Conservation (phyloP, 116 monocot species). For the Cymodocea nodosa region DNA sequence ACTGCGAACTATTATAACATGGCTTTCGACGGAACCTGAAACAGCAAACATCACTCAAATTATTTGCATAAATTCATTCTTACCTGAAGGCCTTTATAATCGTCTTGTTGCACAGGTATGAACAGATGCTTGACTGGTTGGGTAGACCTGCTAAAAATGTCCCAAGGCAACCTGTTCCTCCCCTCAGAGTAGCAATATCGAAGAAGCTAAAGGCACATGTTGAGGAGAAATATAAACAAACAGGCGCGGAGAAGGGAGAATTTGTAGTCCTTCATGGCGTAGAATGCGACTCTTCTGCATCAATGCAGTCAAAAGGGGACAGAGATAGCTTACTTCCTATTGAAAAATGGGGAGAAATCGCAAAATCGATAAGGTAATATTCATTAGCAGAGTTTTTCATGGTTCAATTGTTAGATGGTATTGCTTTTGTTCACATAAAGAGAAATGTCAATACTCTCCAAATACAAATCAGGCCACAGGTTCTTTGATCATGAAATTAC, state of each 20-base stretch:
- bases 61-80: neutral
- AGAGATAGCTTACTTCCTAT: constrained; percentile 69
- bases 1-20: too few relatives aligned
- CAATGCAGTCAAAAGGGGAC: constrained; percentile 79
- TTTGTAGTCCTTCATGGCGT: constrained; percentile 81
- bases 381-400: too few relatives aligned
- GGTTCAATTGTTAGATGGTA: too few relatives aligned
- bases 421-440: too few relatives aligned
- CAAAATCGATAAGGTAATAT: constrained; percentile 49
- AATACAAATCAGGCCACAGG: too few relatives aligned
- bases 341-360: constrained; percentile 62
- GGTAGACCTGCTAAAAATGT: constrained; percentile 50
- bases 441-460: too few relatives aligned
- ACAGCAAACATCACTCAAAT: neutral
- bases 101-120: constrained; percentile 38
- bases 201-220: constrained; percentile 55
- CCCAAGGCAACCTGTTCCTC: constrained; percentile 41
- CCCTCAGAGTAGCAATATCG: constrained; percentile 64
- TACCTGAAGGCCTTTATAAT: neutral
- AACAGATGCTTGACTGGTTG: constrained; percentile 64
- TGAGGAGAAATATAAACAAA: constrained; percentile 44
- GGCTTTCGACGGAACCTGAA: too few relatives aligned
- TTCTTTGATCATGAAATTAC: too few relatives aligned
- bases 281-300: constrained; percentile 64
- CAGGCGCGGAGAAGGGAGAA: constrained; percentile 49